Evolutionary conservation across 2,329 filamentous ascomycete species (phyloP), one percentile per base, ranked within the genome.

Genomic region (Cryphonectria japonica): DNA sequence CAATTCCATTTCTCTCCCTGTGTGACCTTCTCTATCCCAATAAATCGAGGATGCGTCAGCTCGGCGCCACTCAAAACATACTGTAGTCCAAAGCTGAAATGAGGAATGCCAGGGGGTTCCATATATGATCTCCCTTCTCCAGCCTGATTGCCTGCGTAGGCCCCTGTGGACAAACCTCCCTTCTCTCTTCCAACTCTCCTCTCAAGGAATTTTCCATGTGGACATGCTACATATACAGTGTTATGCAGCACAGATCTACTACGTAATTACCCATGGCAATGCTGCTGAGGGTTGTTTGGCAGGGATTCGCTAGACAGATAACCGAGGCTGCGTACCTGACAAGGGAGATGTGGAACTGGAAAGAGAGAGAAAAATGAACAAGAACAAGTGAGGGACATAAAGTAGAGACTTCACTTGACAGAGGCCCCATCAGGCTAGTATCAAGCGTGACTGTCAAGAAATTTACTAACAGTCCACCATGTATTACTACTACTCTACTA

Each of bases 31-130:
- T 7, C 41, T 22, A 16, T n/a, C 22, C 22, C 19, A 8, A 2
- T 37, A n/a, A 39, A 52, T 26, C 19, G 63, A 59, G 50, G 39
- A 71, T 46, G 69, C 67, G 70, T 69, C 67, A 63, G 64, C 64
- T 43, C 50, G 65, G 50, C 34, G 52, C 65, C 57, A n/a, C 34
- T 67, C 34, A 43, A 59, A 52, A 59, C 65, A 32, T 54, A 5
- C 29, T 32, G 26, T 9, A 22, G 29, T 9, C 13, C 2, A 22
- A n/a, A 2, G 16, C 34, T 59, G 52, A 39, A 67, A 57, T 59
- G 54, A 67, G n/a, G 34, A 57, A 37, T 29, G 46, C 32, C 50
- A 37, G 52, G 52, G 64, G 65, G 64, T 37, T 37, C 50, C 14
- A 41, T 19, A 41, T 26, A 67, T 67, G 65, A 32, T 59, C 65